These are phyloP conservation scores for Heimioporus sp. DNA, from an alignment of 768 basidiomycete genomes.

Conservation along the genomic window DNA sequence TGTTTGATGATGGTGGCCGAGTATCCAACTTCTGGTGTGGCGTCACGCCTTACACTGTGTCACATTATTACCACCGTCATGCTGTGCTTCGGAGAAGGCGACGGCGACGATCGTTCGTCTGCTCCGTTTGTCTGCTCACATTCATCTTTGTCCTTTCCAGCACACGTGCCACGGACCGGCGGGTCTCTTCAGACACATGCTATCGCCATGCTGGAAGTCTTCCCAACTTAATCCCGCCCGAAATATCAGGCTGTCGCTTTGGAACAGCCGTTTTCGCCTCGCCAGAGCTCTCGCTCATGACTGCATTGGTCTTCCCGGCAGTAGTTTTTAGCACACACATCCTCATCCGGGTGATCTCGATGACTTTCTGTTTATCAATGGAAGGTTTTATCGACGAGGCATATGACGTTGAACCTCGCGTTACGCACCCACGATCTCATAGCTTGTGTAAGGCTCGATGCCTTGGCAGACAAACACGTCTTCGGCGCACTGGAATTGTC, in stretches of 20 bases:
- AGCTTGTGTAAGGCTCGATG: constrained; percentile 27
- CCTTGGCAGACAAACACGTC: constrained; percentile 26
- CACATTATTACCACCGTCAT: no score
- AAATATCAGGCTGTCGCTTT: constrained; percentile 36
- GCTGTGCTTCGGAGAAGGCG: no score
- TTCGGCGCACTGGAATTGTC: constrained; percentile 26
- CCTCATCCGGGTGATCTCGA: constrained; percentile 11
- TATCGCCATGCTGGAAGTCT: constrained; percentile 29
- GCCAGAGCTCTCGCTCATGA: constrained; percentile 8
- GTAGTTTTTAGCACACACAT: background rate
- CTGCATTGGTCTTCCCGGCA: background rate
- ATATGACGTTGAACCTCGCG: constrained; percentile 5
- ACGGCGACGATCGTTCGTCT: no score
- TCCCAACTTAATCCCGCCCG: constrained; percentile 22
- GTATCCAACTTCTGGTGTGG: no score
- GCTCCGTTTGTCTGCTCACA: no score
- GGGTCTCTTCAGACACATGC: no score
- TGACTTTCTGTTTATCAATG: constrained; percentile 13
- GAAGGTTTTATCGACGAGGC: constrained; percentile 12
- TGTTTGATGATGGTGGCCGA: no score
- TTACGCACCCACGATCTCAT: constrained; percentile 16
- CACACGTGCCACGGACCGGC: no score
- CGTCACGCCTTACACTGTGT: no score
- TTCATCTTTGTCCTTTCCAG: no score
- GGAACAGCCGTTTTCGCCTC: constrained; percentile 28